Conservation (phyloP, 768 basidiomycete species). For the Hortiboletus flavorubellus region DNA sequence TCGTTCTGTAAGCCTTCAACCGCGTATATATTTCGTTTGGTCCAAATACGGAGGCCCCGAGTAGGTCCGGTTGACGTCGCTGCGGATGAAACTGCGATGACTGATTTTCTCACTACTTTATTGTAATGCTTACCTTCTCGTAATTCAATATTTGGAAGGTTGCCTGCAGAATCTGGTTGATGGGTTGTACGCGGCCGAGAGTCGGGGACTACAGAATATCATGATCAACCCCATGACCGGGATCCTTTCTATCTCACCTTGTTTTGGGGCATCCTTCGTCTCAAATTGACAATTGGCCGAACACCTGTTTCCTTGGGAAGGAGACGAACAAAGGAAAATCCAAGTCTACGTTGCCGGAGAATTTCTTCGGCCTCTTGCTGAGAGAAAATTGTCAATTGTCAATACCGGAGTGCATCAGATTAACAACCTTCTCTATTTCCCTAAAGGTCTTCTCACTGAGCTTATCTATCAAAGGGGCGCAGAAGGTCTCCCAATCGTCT, state of each 20-base stretch:
- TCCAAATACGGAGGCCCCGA: slow-evolving; percentile 83
- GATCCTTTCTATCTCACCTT: slow-evolving; percentile 28
- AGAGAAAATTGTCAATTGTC: background rate
- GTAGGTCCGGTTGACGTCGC: slow-evolving; percentile 56
- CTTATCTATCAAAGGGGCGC: slow-evolving; percentile 75
- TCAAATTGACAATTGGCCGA: slow-evolving; percentile 89
- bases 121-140: slow-evolving; percentile 59
- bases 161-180: slow-evolving; percentile 83
- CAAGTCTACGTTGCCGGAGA: slow-evolving; percentile 67
- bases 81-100: slow-evolving; percentile 29
- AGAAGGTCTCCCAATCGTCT: slow-evolving; percentile 87
- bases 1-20: slow-evolving; percentile 67
- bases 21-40: slow-evolving; percentile 77
- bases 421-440: slow-evolving; percentile 58
- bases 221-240: background rate
- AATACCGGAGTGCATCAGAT: background rate
- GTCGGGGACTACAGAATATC: slow-evolving; percentile 29
- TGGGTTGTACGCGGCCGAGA: slow-evolving; percentile 50
- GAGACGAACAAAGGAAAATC: slow-evolving; percentile 82
- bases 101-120: background rate
- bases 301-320: slow-evolving; percentile 95
- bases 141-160: slow-evolving; percentile 86
- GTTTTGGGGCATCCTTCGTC: slow-evolving; percentile 41
- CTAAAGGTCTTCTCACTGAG: slow-evolving; percentile 69
- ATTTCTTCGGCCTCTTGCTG: slow-evolving; percentile 66